phyloP scores from a whole-genome alignment of 768 basidiomycete species.

The Mycena crocata region DNA sequence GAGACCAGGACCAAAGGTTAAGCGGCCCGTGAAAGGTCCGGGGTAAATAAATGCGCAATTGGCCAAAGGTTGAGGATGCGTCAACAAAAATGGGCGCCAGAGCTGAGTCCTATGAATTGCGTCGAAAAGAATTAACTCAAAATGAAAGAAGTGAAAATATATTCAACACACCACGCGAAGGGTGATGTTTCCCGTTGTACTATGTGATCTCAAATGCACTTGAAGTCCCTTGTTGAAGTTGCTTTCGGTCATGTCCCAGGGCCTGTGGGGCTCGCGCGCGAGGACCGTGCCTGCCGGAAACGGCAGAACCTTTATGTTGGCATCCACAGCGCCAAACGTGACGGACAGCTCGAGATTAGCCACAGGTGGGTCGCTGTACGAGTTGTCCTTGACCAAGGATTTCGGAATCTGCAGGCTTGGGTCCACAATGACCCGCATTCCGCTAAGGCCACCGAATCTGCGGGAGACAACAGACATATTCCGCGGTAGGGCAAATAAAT shows the following conservation, averaged over 20 bases:
- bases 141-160: background rate
- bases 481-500: background rate
- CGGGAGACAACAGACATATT: background rate
- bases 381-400: background rate
- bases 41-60: background rate
- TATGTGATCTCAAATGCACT: background rate
- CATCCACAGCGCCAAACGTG: background rate
- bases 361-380: background rate
- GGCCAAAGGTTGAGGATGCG: background rate
- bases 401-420: constrained; percentile 4
- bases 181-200: background rate
- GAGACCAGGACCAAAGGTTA: background rate
- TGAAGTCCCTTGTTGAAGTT: background rate
- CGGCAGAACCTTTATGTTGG: background rate
- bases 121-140: background rate
- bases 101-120: background rate
- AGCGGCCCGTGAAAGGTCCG: constrained; percentile 8
- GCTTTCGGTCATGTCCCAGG: background rate
- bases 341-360: background rate
- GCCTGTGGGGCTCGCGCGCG: background rate
- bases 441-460: background rate
- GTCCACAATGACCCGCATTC: background rate
- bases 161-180: background rate
- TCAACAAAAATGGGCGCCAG: background rate
- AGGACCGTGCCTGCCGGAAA: background rate